Conservation (phyloP, 2,329 filamentous ascomycete genomes). For the Cylindrodendrum hubeiense region DNA sequence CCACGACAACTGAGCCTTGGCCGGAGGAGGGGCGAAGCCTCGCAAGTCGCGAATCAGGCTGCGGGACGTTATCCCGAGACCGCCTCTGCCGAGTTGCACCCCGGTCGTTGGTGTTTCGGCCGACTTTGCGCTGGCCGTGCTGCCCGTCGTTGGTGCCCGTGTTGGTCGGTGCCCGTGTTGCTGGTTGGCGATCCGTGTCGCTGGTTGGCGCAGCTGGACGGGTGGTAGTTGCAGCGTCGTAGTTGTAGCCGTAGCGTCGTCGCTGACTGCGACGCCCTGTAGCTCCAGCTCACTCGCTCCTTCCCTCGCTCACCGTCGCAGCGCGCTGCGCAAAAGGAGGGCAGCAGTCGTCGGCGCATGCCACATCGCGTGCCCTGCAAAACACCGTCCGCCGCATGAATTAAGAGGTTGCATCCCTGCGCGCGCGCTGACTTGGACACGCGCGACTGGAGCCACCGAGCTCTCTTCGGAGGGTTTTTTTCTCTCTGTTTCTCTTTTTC, state of each 20-base stretch:
- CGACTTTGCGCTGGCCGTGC: neutral
- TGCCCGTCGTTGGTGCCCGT: too few species aligned
- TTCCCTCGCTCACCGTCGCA: too few species aligned
- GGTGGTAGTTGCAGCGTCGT: neutral
- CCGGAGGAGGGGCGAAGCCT: too few species aligned
- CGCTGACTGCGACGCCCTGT: neutral
- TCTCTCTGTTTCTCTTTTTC: neutral
- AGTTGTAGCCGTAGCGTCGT: neutral
- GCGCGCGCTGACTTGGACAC: slow-evolving; percentile 30
- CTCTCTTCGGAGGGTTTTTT: too few species aligned
- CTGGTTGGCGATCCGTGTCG: too few species aligned
- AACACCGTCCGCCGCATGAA: slow-evolving; percentile 15
- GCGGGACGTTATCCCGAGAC: slow-evolving; percentile 11
- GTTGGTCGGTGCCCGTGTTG: too few species aligned
- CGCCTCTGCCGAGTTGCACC: neutral
- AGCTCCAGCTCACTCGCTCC: neutral
- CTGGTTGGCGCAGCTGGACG: too few species aligned
- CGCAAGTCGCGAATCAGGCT: slow-evolving; percentile 5
- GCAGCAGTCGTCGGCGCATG: neutral
- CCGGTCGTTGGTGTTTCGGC: neutral
- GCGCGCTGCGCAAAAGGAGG: too few species aligned
- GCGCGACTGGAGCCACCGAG: slow-evolving; percentile 31
- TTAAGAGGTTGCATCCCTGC: slow-evolving; percentile 23
- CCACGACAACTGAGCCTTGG: too few species aligned
- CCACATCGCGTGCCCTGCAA: neutral